phyloP scores from a whole-genome alignment of 1,139 yeast species.

The Pichia sp. region DNA sequence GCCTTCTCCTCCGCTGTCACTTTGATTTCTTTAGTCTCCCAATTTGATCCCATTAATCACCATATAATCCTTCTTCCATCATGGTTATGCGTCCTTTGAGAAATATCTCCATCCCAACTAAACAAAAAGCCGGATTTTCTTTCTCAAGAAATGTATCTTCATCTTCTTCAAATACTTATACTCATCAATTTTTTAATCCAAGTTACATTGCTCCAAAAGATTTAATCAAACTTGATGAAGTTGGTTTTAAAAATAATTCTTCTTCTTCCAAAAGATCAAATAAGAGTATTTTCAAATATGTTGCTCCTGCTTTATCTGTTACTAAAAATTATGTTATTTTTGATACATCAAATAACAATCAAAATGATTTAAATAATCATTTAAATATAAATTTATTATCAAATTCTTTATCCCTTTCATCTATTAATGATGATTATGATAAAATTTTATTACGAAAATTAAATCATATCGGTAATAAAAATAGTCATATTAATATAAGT shows the following conservation, averaged over 20 bases:
- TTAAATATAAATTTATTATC: not conserved
- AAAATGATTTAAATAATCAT: not conserved
- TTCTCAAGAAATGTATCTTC: constrained; percentile 19
- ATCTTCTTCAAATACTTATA: constrained; percentile 9
- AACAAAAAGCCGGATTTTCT: constrained; percentile 11
- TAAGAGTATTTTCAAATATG: constrained; percentile 18
- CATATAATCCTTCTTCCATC: not conserved
- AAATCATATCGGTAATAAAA: constrained; percentile 23
- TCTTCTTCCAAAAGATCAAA: constrained; percentile 19
- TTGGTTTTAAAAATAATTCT: constrained; percentile 15
- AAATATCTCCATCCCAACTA: constrained; percentile 13
- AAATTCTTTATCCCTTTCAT: too few species aligned
- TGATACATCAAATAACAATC: constrained; percentile 17
- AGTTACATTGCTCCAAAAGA: constrained; percentile 27
- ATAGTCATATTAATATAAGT: constrained; percentile 26
- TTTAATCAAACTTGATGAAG: constrained; percentile 23
- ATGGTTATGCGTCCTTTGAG: constrained; percentile 18
- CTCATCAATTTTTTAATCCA: constrained; percentile 30
- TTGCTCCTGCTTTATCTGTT: constrained; percentile 25
- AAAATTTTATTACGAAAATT: constrained; percentile 24
- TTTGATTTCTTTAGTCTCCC: not conserved
- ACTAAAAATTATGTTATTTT: constrained; percentile 26
- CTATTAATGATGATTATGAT: constrained; percentile 5
- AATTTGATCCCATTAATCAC: too few species aligned
- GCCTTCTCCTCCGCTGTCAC: not conserved